Evolutionary conservation across 1,139 yeast genomes (phyloP).

Genomic region (Diutina pseudorugosa): DNA sequence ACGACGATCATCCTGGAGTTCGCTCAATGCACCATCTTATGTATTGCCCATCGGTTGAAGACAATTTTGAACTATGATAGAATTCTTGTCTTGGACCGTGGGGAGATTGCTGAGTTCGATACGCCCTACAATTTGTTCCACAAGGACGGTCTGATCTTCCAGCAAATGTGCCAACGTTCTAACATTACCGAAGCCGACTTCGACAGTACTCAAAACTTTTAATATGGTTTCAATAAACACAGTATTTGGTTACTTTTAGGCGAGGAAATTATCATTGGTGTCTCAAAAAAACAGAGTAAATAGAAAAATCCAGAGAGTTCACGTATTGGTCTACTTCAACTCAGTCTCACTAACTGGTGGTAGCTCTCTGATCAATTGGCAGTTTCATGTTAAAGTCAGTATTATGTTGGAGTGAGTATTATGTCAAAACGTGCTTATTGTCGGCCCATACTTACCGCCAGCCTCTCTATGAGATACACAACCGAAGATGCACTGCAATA

Average conservation of each 20-base stretch:
- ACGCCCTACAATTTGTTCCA: conserved; percentile 30
- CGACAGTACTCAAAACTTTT: background rate
- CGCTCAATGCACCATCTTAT: conserved; percentile 52
- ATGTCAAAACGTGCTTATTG: too few relatives aligned
- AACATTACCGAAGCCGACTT: conserved; percentile 6
- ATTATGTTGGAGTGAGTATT: too few relatives aligned
- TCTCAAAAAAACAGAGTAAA: too few relatives aligned
- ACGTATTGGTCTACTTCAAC: too few relatives aligned
- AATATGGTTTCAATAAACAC: background rate
- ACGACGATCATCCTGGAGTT: conserved; percentile 51
- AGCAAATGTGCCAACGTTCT: conserved; percentile 40
- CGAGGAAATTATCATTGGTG: too few relatives aligned
- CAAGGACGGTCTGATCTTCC: conserved; percentile 34
- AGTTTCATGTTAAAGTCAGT: too few relatives aligned
- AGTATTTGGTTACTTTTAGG: background rate
- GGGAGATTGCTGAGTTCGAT: conserved; percentile 37
- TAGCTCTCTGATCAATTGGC: too few relatives aligned
- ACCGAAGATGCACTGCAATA: too few relatives aligned
- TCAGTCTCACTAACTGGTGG: too few relatives aligned
- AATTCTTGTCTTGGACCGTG: conserved; percentile 51
- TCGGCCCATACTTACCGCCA: too few relatives aligned
- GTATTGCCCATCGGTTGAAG: conserved; percentile 70
- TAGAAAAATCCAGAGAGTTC: too few relatives aligned
- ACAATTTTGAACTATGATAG: conserved; percentile 57
- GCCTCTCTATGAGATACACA: too few relatives aligned